Conservation (phyloP, 108 stramenopile species). For the Heterococcus sp. region DNA sequence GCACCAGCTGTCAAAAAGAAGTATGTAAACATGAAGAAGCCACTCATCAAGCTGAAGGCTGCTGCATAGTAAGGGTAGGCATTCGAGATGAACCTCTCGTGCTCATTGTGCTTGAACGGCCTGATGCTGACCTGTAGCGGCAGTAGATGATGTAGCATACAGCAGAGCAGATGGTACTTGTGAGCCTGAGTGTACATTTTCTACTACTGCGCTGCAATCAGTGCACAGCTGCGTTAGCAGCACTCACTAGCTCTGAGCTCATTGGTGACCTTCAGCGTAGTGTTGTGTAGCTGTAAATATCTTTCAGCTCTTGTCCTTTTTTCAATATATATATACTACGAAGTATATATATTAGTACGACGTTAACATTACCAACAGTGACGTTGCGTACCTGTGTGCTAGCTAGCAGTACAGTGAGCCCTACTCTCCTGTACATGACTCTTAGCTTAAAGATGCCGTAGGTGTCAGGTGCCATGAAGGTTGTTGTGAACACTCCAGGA, state of each 20-base stretch:
- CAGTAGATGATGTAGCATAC: too few relatives aligned
- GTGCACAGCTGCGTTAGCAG: too few relatives aligned
- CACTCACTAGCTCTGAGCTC: too few relatives aligned
- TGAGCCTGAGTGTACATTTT: too few relatives aligned
- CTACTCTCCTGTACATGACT: conserved; percentile 51
- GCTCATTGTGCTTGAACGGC: conserved; percentile 61
- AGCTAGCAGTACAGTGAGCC: conserved; percentile 39
- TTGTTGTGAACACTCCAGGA: conserved; percentile 37
- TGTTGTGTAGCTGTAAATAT: too few relatives aligned
- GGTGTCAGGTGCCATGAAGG: conserved; percentile 55
- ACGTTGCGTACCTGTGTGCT: conserved; percentile 50
- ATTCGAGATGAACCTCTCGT: conserved; percentile 51
- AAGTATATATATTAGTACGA: too few relatives aligned
- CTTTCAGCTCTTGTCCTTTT: too few relatives aligned
- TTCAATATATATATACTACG: too few relatives aligned
- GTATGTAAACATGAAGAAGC: conserved; percentile 42
- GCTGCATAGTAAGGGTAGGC: conserved; percentile 60
- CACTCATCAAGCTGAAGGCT: conserved; percentile 40
- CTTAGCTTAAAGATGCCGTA: conserved; percentile 63
- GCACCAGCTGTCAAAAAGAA: not conserved
- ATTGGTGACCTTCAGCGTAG: too few relatives aligned
- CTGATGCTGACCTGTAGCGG: conserved; percentile 59
- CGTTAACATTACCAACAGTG: too few relatives aligned
- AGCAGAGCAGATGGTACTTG: too few relatives aligned
- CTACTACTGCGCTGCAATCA: too few relatives aligned